A percentile compares a stretch with the other conserved stretches of the same genome.
Conservation (phyloP, 306 rosid genomes). For the Alnus rubra region DNA sequence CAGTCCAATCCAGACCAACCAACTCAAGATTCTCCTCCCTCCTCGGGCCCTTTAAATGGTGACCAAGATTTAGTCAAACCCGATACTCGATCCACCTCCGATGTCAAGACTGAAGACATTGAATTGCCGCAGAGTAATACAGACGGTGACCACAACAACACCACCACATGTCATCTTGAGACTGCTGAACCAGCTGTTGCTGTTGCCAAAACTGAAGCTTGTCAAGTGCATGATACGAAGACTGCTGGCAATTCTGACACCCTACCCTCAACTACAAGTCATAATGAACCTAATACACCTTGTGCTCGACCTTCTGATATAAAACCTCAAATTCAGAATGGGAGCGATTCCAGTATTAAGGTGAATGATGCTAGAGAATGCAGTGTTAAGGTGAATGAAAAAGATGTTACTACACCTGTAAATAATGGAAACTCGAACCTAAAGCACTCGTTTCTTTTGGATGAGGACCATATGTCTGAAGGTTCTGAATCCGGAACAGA, state of each 20-base stretch:
- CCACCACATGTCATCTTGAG: conserved; percentile 31
- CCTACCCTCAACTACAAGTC: conserved; percentile 18
- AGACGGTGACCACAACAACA: conserved; percentile 25
- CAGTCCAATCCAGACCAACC: conserved; percentile 26
- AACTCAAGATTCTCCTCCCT: conserved; percentile 28
- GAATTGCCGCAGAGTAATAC: conserved; percentile 29
- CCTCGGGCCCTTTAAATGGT: conserved; percentile 32
- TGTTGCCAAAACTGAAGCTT: conserved; percentile 48
- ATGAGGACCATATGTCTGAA: conserved; percentile 54
- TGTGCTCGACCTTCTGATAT: conserved; percentile 41
- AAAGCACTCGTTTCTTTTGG: conserved; percentile 52
- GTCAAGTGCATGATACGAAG: conserved; percentile 40
- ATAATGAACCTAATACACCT: conserved; percentile 35
- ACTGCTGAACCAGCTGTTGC: conserved; percentile 27
- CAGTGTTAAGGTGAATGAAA: conserved; percentile 49
- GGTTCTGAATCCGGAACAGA: conserved; percentile 94
- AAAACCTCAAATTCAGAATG: conserved; percentile 37
- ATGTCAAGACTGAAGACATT: conserved; percentile 35
- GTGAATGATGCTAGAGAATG: conserved; percentile 31
- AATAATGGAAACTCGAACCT: conserved; percentile 55
- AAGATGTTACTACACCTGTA: conserved; percentile 39
- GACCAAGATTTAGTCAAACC: conserved; percentile 34
- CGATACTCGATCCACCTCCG: conserved; percentile 29
- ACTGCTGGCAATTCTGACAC: conserved; percentile 29
- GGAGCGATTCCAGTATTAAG: conserved; percentile 39